Base-by-base conservation (phyloP, 202 grass and related monocot species). In the Elaeis oleifera region DNA sequence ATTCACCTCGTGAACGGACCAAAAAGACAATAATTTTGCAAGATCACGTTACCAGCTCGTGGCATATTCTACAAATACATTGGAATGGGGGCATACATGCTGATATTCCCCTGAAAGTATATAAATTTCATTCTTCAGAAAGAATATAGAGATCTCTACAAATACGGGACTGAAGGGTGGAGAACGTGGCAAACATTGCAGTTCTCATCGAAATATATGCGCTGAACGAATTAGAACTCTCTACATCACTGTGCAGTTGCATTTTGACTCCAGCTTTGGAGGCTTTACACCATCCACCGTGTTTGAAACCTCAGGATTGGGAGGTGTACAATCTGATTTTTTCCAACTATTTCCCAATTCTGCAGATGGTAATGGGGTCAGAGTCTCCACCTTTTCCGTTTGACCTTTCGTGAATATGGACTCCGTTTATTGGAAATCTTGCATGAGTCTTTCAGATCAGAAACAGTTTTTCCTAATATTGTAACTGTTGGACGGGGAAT, bases 201-300 rank as follows among this genome's bases (percentile, higher is more conserved):
- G 5, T 27, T 17, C 28, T 59, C n/a, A 5, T 31, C 5, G 6
- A 59, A 59, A 3, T 24, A 17, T 5, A 18, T 21, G 44, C 44
- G 17, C 4, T 4, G 36, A 44, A 44, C 11, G 36, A 44, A 44
- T 9, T 13, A 13, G 36, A 39, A 48, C 54, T 24, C 59, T 5
- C 28, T 63, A 97, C 94, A 97, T 97, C 63, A 97, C 90, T 80
- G 79, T 74, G 81, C 94, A 97, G 61, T 91, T 92, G 81, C 88
- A 97, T 67, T 89, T 97, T 20, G 88, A 84, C 76, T 97, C 92
- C 73, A 91, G 32, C 61, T 86, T 97, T 49, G 88, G 83, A 52
- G 80, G 85, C 70, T 97, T 97, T 68, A 63, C 51, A 51, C 52
- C 78, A 64, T 86, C 85, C 1, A 69, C 74, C 70, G 81, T 81